A percentile compares a stretch with the other conserved stretches of the same genome.
These are phyloP conservation scores for Kwoniella botswanensis DNA, from an alignment of 768 basidiomycete species.

Conservation along the genomic window DNA sequence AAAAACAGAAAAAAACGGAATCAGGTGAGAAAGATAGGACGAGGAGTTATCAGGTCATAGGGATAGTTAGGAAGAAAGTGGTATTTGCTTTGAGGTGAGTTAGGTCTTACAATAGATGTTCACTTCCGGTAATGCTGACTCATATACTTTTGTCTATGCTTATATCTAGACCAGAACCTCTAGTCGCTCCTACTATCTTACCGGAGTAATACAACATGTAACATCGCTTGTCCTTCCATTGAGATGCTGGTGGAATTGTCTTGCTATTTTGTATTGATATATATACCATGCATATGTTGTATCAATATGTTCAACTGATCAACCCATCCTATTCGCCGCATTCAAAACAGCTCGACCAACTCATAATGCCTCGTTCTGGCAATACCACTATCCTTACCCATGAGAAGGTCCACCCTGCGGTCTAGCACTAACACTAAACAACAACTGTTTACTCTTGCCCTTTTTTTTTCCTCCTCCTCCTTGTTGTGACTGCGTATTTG, in stretches of 20 bases:
- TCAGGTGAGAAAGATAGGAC: constrained; percentile 36
- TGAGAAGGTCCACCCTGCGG: constrained; percentile 26
- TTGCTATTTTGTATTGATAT: neutral
- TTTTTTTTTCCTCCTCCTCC: constrained; percentile 52
- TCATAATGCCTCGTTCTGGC: no score
- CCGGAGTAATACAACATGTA: constrained; percentile 39
- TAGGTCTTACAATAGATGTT: neutral
- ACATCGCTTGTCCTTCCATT: neutral
- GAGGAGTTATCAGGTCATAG: constrained; percentile 54
- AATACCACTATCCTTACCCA: neutral
- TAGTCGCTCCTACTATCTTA: constrained; percentile 55
- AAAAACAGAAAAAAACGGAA: constrained; percentile 16
- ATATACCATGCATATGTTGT: neutral
- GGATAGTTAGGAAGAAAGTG: constrained; percentile 53
- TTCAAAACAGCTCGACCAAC: no score
- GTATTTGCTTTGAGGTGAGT: constrained; percentile 56
- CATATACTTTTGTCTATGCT: neutral
- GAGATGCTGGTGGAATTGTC: neutral
- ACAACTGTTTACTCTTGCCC: constrained; percentile 52
- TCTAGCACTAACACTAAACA: constrained; percentile 53
- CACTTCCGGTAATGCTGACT: neutral
- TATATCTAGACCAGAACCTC: constrained; percentile 51
- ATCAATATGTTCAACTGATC: neutral
- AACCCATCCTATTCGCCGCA: neutral
- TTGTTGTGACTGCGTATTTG: neutral